Evolutionary conservation across 768 basidiomycete genomes (phyloP), one percentile per base, ranked within the genome.

Genomic region (Auricularia cornea): DNA sequence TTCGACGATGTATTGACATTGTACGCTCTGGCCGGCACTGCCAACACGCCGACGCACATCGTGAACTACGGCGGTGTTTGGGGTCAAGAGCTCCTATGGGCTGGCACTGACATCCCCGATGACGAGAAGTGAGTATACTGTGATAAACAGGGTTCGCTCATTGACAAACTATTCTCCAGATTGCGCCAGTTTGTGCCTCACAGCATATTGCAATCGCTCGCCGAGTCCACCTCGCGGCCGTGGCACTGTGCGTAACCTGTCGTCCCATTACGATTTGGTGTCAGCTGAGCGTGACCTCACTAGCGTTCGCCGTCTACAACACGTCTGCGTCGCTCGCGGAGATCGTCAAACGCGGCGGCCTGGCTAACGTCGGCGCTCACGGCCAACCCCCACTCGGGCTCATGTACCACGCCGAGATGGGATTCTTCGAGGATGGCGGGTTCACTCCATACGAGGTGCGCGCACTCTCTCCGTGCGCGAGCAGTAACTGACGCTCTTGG

Each of bases 321-420:
- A 86, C 85, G 3, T 89, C 88, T 5, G 75, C 73, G 12, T 88
- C 88, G 2, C 79, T 85, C 11, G 84, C 87, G 0, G 83, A 84
- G 68, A 86, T 90, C 86, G 83, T 89, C 23, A 73, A 79, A 31
- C 81, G 79, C 62, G 88, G 88, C 14, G 71, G 89, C 18, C 75
- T 78, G 29, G 78, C 84, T 2, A 83, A 87, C 67, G 85, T 90
- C 63, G 89, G 88, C 28, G 88, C 88, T 0, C 89, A 90, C 68
- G 89, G 89, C 20, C 54, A 57, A 20, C 81, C 83, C 2, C 88
- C 89, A 0, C 71, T 88, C 12, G 89, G 89, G 0, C 69, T 86
- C n/a, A 88, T 87, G 74, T 91, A 90, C 67, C 89, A 90, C 64
- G 82, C 84, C 23, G 89, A 90, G 68, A 87, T 90, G 83, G 79